Percentiles rank a stretch among this genome's conserved stretches.
phyloP scores from a whole-genome alignment of 169 alveolate species.

The Perkinsus marinus region DNA sequence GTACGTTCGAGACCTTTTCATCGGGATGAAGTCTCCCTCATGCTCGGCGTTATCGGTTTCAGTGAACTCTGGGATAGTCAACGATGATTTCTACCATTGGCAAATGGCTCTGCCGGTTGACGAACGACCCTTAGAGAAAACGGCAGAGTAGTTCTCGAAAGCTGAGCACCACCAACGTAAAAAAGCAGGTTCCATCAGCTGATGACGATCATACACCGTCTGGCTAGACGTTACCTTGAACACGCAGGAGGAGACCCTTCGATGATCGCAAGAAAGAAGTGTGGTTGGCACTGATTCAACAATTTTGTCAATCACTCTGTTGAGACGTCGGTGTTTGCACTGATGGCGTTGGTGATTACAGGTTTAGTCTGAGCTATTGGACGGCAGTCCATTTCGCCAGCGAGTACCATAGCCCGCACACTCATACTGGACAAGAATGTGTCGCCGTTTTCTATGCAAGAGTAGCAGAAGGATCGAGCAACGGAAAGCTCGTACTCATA shows the following conservation, averaged over 20 bases:
- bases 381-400: not conserved
- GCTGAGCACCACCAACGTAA: not conserved
- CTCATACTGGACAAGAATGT: not conserved
- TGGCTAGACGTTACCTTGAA: not conserved
- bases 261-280: not conserved
- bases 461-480: not conserved
- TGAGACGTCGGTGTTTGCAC: not conserved
- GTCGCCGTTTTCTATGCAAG: not conserved
- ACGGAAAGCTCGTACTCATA: not conserved
- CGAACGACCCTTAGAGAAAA: not conserved
- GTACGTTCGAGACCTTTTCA: not conserved
- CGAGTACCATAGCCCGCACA: not conserved
- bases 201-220: not conserved
- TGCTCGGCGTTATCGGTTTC: too few species aligned
- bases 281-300: not conserved
- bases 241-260: not conserved
- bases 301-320: not conserved
- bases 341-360: not conserved
- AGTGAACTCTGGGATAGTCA: not conserved
- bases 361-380: not conserved
- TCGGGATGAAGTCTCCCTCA: not conserved
- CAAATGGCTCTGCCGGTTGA: not conserved
- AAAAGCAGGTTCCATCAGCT: not conserved
- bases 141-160: not conserved
- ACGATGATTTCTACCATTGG: not conserved